phyloP scores from a whole-genome alignment of 805 yeast species.

The Saturnispora gosingensis region DNA sequence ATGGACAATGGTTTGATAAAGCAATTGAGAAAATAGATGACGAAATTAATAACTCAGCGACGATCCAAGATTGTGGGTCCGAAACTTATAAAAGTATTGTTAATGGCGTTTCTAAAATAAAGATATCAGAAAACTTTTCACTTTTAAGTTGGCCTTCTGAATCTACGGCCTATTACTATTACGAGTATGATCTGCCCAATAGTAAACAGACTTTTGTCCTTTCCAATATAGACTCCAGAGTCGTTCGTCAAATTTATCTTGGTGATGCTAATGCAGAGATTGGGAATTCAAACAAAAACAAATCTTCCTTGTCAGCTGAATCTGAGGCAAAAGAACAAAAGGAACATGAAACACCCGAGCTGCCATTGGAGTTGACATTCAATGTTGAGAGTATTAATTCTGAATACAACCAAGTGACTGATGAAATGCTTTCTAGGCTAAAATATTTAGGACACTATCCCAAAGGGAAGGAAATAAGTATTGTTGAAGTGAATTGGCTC shows the following conservation, averaged over 20 bases:
- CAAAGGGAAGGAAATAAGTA: slow-evolving; percentile 72
- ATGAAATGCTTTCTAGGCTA: slow-evolving; percentile 45
- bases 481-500: slow-evolving; percentile 79
- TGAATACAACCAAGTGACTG: slow-evolving; percentile 46
- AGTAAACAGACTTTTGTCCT: slow-evolving; percentile 58
- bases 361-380: slow-evolving; percentile 59
- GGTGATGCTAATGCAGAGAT: slow-evolving; percentile 2
- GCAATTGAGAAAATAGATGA: slow-evolving; percentile 50
- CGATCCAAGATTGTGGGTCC: not conserved
- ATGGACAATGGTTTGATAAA: slow-evolving; percentile 40
- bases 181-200: slow-evolving; percentile 53
- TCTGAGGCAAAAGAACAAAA: not conserved
- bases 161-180: slow-evolving; percentile 56
- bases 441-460: slow-evolving; percentile 81
- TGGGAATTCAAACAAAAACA: not conserved
- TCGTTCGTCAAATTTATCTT: slow-evolving; percentile 21
- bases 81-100: slow-evolving; percentile 21
- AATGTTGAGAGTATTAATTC: slow-evolving; percentile 54
- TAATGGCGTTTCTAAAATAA: slow-evolving; percentile 12
- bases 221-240: slow-evolving; percentile 71
- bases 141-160: slow-evolving; percentile 8
- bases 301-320: not conserved
- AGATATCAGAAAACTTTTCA: slow-evolving; percentile 11
- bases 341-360: slow-evolving; percentile 35
- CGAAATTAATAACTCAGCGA: slow-evolving; percentile 33